Evolutionary conservation across 129 eudicot species (phyloP).

Genomic region (Lactuca sativa): DNA sequence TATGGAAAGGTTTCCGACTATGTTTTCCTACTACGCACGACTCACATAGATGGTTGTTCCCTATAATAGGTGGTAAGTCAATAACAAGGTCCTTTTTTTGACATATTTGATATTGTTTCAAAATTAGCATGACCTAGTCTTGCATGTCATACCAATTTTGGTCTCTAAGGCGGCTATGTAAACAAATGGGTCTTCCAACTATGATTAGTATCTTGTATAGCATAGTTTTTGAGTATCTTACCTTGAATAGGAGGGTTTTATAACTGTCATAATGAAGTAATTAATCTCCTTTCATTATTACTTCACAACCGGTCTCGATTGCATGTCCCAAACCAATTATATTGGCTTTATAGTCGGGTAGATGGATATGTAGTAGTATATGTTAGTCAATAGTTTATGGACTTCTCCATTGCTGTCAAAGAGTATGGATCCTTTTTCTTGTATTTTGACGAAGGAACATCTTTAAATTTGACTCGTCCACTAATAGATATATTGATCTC

Average conservation of each 20-base stretch:
- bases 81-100: not conserved
- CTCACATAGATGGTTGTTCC: not conserved
- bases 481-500: not conserved
- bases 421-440: not conserved
- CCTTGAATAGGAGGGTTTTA: not conserved
- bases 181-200: not conserved
- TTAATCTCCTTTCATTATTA: not conserved
- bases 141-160: not conserved
- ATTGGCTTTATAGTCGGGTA: not conserved
- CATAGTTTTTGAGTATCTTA: too few species aligned
- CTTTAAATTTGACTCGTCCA: not conserved
- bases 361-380: too few species aligned
- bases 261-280: not conserved
- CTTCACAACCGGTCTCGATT: not conserved
- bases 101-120: not conserved
- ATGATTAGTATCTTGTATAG: not conserved
- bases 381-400: not conserved
- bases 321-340: not conserved
- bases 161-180: not conserved
- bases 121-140: not conserved
- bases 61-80: not conserved
- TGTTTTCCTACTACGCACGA: not conserved
- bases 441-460: not conserved
- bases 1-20: not conserved
- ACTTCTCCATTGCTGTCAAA: not conserved